A percentile compares a stretch with the other conserved stretches of the same genome.
Evolutionary conservation across 2,329 filamentous ascomycete species (phyloP).

Genomic region (Nannizzia gypsea): DNA sequence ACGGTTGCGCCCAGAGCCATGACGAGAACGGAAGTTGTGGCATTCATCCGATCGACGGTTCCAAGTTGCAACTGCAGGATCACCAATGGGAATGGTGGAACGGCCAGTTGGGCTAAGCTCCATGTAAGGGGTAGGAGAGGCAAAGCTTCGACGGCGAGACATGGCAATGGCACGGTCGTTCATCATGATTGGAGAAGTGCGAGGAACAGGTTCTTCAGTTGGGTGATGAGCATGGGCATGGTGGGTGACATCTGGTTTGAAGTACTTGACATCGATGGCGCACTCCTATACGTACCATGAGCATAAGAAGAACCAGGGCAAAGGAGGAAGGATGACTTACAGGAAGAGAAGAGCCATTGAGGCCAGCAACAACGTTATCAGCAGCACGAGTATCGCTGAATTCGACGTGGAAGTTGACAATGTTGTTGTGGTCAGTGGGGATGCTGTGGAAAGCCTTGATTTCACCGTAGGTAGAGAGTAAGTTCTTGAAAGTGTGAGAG

Average conservation of each 20-base stretch:
- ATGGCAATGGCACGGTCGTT: conserved; percentile 10
- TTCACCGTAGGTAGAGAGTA: conserved; percentile 28
- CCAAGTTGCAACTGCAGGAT: conserved; percentile 25
- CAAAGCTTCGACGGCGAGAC: conserved; percentile 13
- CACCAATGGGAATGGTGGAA: conserved; percentile 28
- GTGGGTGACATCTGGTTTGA: conserved; percentile 22
- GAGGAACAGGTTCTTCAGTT: conserved; percentile 13
- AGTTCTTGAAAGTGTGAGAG: conserved; percentile 39
- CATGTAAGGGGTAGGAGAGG: conserved; percentile 18
- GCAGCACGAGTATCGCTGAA: conserved; percentile 30
- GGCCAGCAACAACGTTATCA: conserved; percentile 25
- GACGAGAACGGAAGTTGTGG: conserved; percentile 21
- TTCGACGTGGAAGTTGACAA: conserved; percentile 29
- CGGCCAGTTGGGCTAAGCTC: conserved; percentile 31
- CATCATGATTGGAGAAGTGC: conserved; percentile 13
- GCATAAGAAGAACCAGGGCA: neutral
- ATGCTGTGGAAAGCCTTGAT: conserved; percentile 26
- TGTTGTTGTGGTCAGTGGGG: conserved; percentile 20
- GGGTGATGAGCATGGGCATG: conserved; percentile 12
- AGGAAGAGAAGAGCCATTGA: conserved; percentile 26
- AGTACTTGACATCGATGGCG: conserved; percentile 21
- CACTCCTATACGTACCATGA: conserved; percentile 20
- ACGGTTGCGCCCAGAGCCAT: conserved; percentile 19
- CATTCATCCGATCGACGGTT: conserved; percentile 22
- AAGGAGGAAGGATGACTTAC: conserved; percentile 19